These are phyloP conservation scores for Annulohypoxylon moriforme DNA, from an alignment of 495 filamentous ascomycete genomes.

Conservation along the genomic window DNA sequence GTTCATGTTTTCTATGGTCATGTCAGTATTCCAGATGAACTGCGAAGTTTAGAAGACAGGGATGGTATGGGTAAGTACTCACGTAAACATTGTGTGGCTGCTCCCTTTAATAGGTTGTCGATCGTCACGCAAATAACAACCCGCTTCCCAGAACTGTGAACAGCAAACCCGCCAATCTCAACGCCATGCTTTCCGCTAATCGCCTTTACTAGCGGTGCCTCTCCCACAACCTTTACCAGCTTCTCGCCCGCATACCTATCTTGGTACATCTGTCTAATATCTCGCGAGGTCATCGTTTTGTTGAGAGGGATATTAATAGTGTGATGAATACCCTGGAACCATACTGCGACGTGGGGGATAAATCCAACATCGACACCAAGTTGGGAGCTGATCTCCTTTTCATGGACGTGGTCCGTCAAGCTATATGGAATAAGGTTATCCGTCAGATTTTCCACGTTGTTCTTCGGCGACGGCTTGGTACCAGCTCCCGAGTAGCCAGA, in stretches of 20 bases:
- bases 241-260: slow-evolving; percentile 96
- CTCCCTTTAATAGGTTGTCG: slow-evolving; percentile 96
- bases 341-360: slow-evolving; percentile 92
- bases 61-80: slow-evolving; percentile 53
- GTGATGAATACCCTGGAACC: slow-evolving; percentile 98
- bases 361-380: slow-evolving; percentile 84
- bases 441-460: slow-evolving; percentile 87
- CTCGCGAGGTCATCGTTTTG: slow-evolving; percentile 84
- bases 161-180: slow-evolving; percentile 94
- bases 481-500: slow-evolving; percentile 97
- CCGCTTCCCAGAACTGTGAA: slow-evolving; percentile 86
- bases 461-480: slow-evolving; percentile 95
- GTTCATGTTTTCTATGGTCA: slow-evolving; percentile 90
- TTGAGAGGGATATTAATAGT: slow-evolving; percentile 90
- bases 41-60: background rate
- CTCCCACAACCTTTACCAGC: slow-evolving; percentile 90
- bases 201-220: slow-evolving; percentile 86
- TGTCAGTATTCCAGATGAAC: slow-evolving; percentile 36
- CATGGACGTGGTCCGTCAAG: slow-evolving; percentile 95
- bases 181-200: slow-evolving; percentile 93
- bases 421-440: slow-evolving; percentile 95
- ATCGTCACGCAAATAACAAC: slow-evolving; percentile 98
- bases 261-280: slow-evolving; percentile 94
- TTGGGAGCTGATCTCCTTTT: slow-evolving; percentile 86
- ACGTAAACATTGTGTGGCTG: slow-evolving; percentile 95